phyloP scores from a whole-genome alignment of 2,329 filamentous ascomycete genomes.

The Talaromyces sp. region DNA sequence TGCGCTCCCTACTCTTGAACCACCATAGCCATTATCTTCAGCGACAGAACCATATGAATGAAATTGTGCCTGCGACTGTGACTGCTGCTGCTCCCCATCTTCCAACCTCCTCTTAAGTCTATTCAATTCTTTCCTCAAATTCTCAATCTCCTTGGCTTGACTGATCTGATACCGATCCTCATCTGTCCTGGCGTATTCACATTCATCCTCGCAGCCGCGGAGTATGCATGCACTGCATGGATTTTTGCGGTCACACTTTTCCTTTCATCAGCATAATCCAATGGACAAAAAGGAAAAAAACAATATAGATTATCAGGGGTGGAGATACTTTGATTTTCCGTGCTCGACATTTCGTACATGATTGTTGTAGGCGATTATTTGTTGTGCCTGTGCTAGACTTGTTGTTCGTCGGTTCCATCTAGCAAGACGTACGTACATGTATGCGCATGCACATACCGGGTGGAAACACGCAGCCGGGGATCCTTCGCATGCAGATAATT shows the following conservation, averaged over 20 bases:
- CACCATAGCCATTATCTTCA: not conserved
- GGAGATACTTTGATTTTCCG: slow-evolving; percentile 26
- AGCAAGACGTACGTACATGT: not conserved
- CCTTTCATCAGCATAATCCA: not conserved
- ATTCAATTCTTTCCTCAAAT: slow-evolving; percentile 23
- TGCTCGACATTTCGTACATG: slow-evolving; percentile 26
- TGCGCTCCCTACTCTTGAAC: not conserved
- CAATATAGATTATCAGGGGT: not conserved
- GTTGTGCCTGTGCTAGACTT: not conserved
- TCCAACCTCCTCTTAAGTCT: slow-evolving; percentile 10
- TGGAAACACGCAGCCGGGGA: not conserved
- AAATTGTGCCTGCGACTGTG: not conserved
- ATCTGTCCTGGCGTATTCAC: slow-evolving; percentile 26
- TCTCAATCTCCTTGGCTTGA: slow-evolving; percentile 42
- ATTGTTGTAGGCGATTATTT: slow-evolving; percentile 26
- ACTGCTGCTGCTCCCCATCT: not conserved
- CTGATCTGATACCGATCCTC: slow-evolving; percentile 62
- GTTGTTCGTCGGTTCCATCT: not conserved
- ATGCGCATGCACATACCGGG: not conserved
- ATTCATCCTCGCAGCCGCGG: slow-evolving; percentile 26
- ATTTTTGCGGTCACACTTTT: slow-evolving; percentile 26
- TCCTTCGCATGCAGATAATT: not conserved
- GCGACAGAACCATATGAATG: not conserved
- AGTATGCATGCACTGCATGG: slow-evolving; percentile 25
- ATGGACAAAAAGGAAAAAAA: not conserved